These are phyloP conservation scores for Saccharomyces paradoxus DNA, from an alignment of 805 yeast species.

Conservation along the genomic window DNA sequence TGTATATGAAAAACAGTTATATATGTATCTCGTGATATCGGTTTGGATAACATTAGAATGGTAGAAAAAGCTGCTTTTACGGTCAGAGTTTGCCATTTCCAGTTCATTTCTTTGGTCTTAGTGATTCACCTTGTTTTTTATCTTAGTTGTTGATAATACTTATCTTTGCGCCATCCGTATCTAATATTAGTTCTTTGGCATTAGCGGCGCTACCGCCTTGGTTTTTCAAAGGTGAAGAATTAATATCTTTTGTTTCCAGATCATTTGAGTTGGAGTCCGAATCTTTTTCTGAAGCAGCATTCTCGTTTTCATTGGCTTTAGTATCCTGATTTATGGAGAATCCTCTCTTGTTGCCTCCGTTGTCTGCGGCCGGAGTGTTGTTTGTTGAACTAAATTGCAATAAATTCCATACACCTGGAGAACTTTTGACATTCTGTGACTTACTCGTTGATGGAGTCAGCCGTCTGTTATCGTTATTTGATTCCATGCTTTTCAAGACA, in stretches of 20 bases:
- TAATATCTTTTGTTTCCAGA: constrained; percentile 12
- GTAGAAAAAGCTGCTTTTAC: neutral
- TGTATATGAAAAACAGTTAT: neutral
- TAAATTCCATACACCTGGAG: constrained; percentile 92
- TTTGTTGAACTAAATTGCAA: constrained; percentile 59
- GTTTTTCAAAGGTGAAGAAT: constrained; percentile 24
- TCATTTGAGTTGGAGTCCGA: constrained; percentile 1
- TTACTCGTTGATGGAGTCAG: constrained; percentile 8
- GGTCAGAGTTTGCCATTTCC: neutral
- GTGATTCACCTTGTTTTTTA: neutral
- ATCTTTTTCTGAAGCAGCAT: neutral
- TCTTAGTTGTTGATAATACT: constrained; percentile 21
- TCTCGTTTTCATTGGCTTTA: constrained; percentile 5
- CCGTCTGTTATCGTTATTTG: constrained; percentile 2
- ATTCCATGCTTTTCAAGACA: neutral
- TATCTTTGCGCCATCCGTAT: constrained; percentile 26
- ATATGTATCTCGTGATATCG: neutral
- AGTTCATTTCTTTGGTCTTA: neutral
- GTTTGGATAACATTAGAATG: neutral
- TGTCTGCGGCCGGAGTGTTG: constrained; percentile 25
- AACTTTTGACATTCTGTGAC: constrained; percentile 31
- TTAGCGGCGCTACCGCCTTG: constrained; percentile 7
- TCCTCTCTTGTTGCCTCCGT: neutral
- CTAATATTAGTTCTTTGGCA: constrained; percentile 22
- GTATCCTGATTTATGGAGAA: constrained; percentile 12